Base-by-base conservation (phyloP, 164 flowering plant genomes). In the Umbellularia californica region DNA sequence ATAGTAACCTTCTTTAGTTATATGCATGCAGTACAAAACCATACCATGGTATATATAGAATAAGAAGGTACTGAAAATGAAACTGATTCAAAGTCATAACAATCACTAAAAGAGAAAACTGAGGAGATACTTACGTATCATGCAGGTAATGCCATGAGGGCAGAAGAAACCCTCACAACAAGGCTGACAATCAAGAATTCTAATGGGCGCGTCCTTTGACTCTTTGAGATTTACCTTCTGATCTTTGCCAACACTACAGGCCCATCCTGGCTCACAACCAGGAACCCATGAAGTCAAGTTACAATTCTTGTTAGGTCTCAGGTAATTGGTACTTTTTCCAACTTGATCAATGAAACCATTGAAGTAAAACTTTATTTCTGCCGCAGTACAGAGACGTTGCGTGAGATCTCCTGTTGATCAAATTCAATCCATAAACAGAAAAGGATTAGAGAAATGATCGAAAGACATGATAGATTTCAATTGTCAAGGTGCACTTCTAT, bases 191-290 rank as follows among this genome's bases (percentile, higher is more conserved):
- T 79, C 77, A 14, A 25, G 70, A 74, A 83, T 83, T 83, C 99
- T 87, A 5, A 69, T 14, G 23, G 97, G 97, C 47, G 88, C 78
- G 51, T 78, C 80, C 67, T 84, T 77, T 1, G 84, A 70, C 68
- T 89, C 83, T 75, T 78, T 83, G 0, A 89, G 82, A 69, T 92
- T 88, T 73, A 89, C 87, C 50, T 80, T 84, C 65, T 81, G 64
- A 28, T 77, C 76, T 28, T 58, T 10, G 19, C 79, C 84, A 75
- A 75, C 81, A 66, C 83, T 79, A 72, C 99, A 95, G 70, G 92
- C 97, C 99, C 99, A 95, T 62, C 99, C 99, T 12, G 98, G 95
- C 81, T 95, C 98, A 83, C 98, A 95, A n/a, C 99, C 99, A 69
- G 86, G 20, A 66, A 84, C 81, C 98, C 97, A 93, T 5, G 86